phyloP scores from a whole-genome alignment of 345 rosid genomes.

The Pelargonium nanum region DNA sequence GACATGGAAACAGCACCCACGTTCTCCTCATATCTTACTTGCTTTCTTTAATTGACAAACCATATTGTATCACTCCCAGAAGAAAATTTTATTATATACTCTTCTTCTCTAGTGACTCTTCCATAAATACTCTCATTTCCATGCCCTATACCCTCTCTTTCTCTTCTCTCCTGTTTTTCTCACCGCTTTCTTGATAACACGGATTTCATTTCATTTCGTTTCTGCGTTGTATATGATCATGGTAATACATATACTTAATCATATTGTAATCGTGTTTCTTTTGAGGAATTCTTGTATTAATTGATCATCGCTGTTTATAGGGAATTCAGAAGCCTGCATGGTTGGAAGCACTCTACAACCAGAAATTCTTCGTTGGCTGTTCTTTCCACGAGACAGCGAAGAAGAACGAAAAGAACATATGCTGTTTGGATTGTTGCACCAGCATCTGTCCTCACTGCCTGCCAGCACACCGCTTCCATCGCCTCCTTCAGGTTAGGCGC shows the following conservation, averaged over 20 bases:
- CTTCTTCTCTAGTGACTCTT: slow-evolving; percentile 34
- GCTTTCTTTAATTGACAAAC: slow-evolving; percentile 18
- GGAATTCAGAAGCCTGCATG: slow-evolving; percentile 86
- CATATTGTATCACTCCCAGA: slow-evolving; percentile 32
- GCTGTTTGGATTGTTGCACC: slow-evolving; percentile 79
- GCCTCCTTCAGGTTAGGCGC: slow-evolving; percentile 91
- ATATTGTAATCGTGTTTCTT: neutral
- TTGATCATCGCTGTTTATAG: slow-evolving; percentile 16
- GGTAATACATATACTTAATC: neutral
- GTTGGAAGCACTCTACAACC: slow-evolving; percentile 75
- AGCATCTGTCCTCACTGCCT: slow-evolving; percentile 95
- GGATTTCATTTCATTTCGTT: neutral
- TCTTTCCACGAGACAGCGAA: slow-evolving; percentile 62
- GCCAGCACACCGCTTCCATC: slow-evolving; percentile 70
- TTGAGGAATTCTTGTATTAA: slow-evolving; percentile 3
- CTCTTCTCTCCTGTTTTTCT: slow-evolving; percentile 12
- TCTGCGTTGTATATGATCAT: neutral
- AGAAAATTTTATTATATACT: slow-evolving; percentile 39
- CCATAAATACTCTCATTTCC: slow-evolving; percentile 48
- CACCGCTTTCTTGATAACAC: slow-evolving; percentile 18
- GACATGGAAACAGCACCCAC: slow-evolving; percentile 89
- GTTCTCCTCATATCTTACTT: slow-evolving; percentile 51
- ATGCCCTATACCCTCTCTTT: slow-evolving; percentile 22
- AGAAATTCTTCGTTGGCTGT: slow-evolving; percentile 78
- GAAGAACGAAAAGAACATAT: slow-evolving; percentile 90